Base-by-base conservation (phyloP, 2,329 filamentous ascomycete species). In the Verticillium longisporum region DNA sequence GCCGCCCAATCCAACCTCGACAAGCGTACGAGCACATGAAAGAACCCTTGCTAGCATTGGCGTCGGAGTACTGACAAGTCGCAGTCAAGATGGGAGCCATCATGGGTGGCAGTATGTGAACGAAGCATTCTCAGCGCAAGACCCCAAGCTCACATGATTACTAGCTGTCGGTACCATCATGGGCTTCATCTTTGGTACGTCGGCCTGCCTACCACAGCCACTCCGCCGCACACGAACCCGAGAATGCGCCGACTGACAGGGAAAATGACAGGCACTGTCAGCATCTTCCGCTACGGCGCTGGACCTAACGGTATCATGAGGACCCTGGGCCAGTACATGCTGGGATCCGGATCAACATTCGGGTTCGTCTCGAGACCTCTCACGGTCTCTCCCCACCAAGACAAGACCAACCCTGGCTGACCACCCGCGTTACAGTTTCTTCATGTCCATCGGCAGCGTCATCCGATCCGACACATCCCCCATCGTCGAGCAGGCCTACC, bases 361-460 rank as follows among this genome's bases (percentile, higher is more conserved):
- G 95, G 94, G 94, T 97, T 85, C 65, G 68, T 55, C 9, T 18
- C 59, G 36, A 50, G 13, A 15, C 36, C 50, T 14, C 32, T 11
- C 3, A n/a, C n/a, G 7, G 21, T 10, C 14, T 36, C 15, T 34
- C 55, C 45, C 18, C 5, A 26, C 26, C 26, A 26, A 26, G 26
- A 26, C 37, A 33, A 34, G 6, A 26, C 14, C 9, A 15, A 37
- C 38, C 41, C 41, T 59, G 21, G 61, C 41, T 37, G 0, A 9
- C 7, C n/a, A 1, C 6, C 61, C 45, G 2, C 11, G 13, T 18
- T 60, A 21, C 65, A 88, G 85, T 31, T 97, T 98, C 80, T 99
- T 99, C 83, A 99, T 99, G 95, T 94, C 91, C 61, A 97, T 99
- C 68, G 95, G 95, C 68, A 97, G 92, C 69, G 93, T 96, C 55